Base-by-base conservation (phyloP, 768 basidiomycete species). In the Lentinula detonsa region DNA sequence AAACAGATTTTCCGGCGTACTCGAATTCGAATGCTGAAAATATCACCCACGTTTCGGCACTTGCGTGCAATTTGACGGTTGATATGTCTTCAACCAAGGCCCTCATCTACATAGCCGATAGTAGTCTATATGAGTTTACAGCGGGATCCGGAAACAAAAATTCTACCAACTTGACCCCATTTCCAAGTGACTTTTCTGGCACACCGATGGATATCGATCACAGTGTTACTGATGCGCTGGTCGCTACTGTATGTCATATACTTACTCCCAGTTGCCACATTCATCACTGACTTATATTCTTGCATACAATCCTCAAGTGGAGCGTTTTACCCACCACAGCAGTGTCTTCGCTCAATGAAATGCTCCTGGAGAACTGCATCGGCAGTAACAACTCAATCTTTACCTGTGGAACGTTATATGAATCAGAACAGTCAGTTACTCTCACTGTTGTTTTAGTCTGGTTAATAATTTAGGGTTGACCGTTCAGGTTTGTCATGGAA, bases 11-110 rank as follows among this genome's bases (percentile, higher is more conserved):
- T 42, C 34, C 35, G n/a, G n/a, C n/a, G 21, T 50, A 34, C 8
- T 28, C 28, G 28, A 45, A 53, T 43, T 51, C 46, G 21, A 37
- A 31, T 3, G 5, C 9, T 15, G 7, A 37, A 37, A 55, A 2
- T 8, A 43, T 16, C 35, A 23, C 35, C 31, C 21, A 42, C 2
- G 28, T 61, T 10, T 5, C 60, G 13, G 60, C 51, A 21, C 40
- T 61, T 31, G 60, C 50, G 43, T 61, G 60, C n/a, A 61, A 61
- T 35, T 40, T 61, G 16, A 61, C 60, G 4, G 4, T 61, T 18
- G 45, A 59, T 9, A 3, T 13, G 15, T 15, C 23, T 4, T 50
- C 48, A 6, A 46, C 3, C 11, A 40, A 50, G n/a, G 48, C 48
- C 45, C 3, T 23, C 13, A 31, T 58, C 45, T 3, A 45, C 45